Conservation (phyloP, 306 rosid genomes). For the Gastrolobium villosum region DNA sequence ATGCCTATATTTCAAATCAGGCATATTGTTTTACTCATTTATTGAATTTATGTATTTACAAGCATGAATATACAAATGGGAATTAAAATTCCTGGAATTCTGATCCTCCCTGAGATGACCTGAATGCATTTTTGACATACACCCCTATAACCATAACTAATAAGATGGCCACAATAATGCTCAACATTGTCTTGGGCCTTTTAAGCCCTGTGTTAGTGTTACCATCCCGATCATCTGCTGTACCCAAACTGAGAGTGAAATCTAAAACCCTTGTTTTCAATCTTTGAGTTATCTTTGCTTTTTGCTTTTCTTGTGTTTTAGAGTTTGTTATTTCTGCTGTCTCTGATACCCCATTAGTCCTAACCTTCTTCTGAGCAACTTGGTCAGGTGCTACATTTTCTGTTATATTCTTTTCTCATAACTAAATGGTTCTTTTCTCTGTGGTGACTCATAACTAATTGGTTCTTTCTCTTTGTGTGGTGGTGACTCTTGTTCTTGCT, state of each 20-base stretch:
- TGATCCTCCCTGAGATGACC: conserved; percentile 20
- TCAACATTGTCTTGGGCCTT: conserved; percentile 53
- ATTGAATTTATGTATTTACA: conserved; percentile 38
- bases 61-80: neutral
- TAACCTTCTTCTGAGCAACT: conserved; percentile 2
- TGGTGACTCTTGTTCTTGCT: neutral
- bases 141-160: conserved; percentile 53
- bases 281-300: conserved; percentile 14
- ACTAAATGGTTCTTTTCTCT: conserved; percentile 7
- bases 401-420: conserved; percentile 28
- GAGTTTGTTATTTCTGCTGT: neutral
- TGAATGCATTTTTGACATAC: conserved; percentile 46
- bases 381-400: neutral
- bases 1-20: neutral
- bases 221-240: conserved; percentile 33
- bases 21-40: conserved; percentile 21
- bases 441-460: conserved; percentile 11
- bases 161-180: conserved; percentile 49
- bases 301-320: neutral
- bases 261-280: conserved; percentile 41
- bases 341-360: conserved; percentile 1
- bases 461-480: conserved; percentile 14
- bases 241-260: conserved; percentile 28
- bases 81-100: conserved; percentile 37
- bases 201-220: conserved; percentile 1